A percentile compares a stretch with the other conserved stretches of the same genome.
phyloP scores from a whole-genome alignment of 2,329 filamentous ascomycete genomes.

The Aaosphaeria arxii region DNA sequence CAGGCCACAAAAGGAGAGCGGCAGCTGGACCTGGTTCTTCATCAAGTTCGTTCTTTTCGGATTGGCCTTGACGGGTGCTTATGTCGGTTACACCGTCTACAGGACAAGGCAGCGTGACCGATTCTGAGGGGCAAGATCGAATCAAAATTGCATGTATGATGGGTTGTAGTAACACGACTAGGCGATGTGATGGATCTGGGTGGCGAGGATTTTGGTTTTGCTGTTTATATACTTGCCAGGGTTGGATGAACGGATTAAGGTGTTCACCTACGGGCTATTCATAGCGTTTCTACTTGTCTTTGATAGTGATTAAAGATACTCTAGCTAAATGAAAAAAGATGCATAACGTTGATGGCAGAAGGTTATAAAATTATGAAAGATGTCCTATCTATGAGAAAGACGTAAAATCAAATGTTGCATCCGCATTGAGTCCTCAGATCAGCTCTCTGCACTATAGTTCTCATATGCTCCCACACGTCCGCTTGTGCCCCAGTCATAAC shows the following conservation, averaged over 20 bases:
- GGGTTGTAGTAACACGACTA: background rate
- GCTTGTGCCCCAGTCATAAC: background rate
- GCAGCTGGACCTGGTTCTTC: slow-evolving; percentile 68
- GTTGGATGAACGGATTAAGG: slow-evolving; percentile 6
- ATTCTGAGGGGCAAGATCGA: slow-evolving; percentile 35
- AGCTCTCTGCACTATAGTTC: slow-evolving; percentile 30
- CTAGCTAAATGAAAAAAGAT: background rate
- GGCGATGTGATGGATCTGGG: background rate
- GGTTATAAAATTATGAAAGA: background rate
- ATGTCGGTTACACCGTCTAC: slow-evolving; percentile 84
- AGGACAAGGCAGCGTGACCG: slow-evolving; percentile 57
- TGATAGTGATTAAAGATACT: slow-evolving; percentile 7
- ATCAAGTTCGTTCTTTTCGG: slow-evolving; percentile 80
- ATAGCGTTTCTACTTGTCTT: slow-evolving; percentile 16
- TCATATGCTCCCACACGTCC: slow-evolving; percentile 23
- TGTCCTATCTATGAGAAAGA: background rate
- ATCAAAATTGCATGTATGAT: background rate
- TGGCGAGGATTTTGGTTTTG: background rate
- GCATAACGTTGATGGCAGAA: background rate
- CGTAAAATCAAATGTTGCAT: background rate
- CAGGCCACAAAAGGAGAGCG: slow-evolving; percentile 46
- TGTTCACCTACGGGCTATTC: slow-evolving; percentile 1
- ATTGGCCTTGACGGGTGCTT: slow-evolving; percentile 66
- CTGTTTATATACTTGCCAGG: slow-evolving; percentile 17
- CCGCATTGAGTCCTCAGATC: slow-evolving; percentile 27